Conservation (phyloP, 2,329 filamentous ascomycete genomes). For the Colletotrichum lupini region DNA sequence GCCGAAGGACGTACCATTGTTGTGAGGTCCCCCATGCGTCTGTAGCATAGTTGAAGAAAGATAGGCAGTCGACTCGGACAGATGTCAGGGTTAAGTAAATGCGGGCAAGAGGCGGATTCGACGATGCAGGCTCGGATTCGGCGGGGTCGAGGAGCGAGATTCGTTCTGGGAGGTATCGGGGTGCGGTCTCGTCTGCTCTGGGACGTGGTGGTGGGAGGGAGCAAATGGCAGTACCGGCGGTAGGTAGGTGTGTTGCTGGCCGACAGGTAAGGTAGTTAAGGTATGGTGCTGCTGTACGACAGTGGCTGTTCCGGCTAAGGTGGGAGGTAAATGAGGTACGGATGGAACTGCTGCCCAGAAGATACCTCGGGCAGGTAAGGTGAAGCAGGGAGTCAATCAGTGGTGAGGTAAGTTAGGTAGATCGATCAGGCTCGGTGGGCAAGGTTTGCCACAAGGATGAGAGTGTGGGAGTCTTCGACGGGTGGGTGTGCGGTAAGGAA, state of each 20-base stretch:
- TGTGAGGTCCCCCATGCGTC: constrained; percentile 54
- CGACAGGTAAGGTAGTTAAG: neutral
- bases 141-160: constrained; percentile 33
- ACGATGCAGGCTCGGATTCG: constrained; percentile 34
- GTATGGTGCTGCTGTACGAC: constrained; percentile 11
- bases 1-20: constrained; percentile 48
- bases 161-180: constrained; percentile 17
- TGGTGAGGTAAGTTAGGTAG: constrained; percentile 1
- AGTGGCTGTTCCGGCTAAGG: constrained; percentile 28
- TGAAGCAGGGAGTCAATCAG: constrained; percentile 9
- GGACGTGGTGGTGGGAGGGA: constrained; percentile 1
- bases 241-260: constrained; percentile 8
- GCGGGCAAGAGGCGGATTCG: constrained; percentile 32
- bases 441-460: constrained; percentile 35
- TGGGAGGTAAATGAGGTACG: constrained; percentile 17
- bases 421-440: constrained; percentile 7
- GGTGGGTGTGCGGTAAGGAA: constrained; percentile 1
- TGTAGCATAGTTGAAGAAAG: constrained; percentile 52
- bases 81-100: constrained; percentile 12
- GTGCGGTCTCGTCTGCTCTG: constrained; percentile 18
- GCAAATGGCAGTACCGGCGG: constrained; percentile 17
- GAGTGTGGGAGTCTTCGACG: constrained; percentile 13
- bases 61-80: constrained; percentile 22
- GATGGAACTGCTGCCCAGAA: constrained; percentile 14
- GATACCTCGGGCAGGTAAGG: constrained; percentile 14